Conservation (phyloP, 306 rosid genomes). For the Quillaja saponaria region DNA sequence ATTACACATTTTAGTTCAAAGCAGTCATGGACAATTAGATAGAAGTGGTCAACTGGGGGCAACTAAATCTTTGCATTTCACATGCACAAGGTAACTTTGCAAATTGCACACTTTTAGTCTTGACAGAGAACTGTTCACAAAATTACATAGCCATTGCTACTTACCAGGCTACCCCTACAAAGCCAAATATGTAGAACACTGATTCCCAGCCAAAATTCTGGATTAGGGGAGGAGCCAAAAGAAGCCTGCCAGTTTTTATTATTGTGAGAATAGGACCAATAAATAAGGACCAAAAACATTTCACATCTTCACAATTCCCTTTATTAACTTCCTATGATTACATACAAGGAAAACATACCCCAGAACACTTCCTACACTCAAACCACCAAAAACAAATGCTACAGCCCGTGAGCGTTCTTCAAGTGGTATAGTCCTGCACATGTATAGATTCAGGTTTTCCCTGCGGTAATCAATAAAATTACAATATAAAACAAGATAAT, state of each 20-base stretch:
- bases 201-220: constrained; percentile 93
- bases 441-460: too few species aligned
- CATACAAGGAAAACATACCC: constrained; percentile 59
- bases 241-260: constrained; percentile 63
- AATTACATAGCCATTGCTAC: constrained; percentile 45
- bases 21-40: too few species aligned
- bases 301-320: neutral
- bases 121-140: too few species aligned
- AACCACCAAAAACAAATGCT: constrained; percentile 93
- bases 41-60: too few species aligned
- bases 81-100: too few species aligned
- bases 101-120: too few species aligned
- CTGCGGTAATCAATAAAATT: too few species aligned
- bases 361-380: constrained; percentile 94
- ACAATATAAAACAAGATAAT: too few species aligned
- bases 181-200: constrained; percentile 81
- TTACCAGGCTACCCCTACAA: constrained; percentile 85
- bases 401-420: constrained; percentile 99
- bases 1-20: constrained; percentile 15
- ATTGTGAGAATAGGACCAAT: constrained; percentile 28
- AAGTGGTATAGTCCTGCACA: constrained; percentile 83
- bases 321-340: constrained; percentile 6
- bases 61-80: too few species aligned
- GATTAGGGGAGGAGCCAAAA: constrained; percentile 89
- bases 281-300: constrained; percentile 6